Conservation (phyloP, 257 asterid species). For the Gentiana straminea region DNA sequence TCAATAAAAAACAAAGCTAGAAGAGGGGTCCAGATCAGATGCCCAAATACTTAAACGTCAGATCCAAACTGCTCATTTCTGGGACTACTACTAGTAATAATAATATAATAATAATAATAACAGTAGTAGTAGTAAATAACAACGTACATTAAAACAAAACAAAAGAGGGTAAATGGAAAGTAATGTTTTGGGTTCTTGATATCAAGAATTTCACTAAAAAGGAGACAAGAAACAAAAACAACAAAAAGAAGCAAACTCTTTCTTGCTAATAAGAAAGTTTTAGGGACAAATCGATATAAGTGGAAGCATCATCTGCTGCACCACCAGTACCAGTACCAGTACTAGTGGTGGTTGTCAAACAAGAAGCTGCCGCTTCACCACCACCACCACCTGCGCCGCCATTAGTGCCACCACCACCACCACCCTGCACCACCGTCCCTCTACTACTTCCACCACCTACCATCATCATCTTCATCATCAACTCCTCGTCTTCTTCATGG, state of each 20-base stretch:
- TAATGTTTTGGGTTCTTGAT: slow-evolving; percentile 27
- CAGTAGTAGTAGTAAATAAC: slow-evolving; percentile 11
- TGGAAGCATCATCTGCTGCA: slow-evolving; percentile 22
- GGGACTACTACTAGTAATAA: slow-evolving; percentile 11
- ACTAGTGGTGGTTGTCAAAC: slow-evolving; percentile 15
- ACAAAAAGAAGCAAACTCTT: slow-evolving; percentile 5
- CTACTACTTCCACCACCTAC: not conserved
- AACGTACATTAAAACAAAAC: slow-evolving; percentile 1
- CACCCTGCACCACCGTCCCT: too few relatives aligned
- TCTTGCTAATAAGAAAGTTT: slow-evolving; percentile 46
- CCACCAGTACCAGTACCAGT: not conserved
- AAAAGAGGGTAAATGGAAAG: slow-evolving; percentile 37
- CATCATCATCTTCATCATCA: slow-evolving; percentile 11
- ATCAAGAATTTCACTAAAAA: slow-evolving; percentile 34
- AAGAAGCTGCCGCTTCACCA: slow-evolving; percentile 15
- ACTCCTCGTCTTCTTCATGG: slow-evolving; percentile 2
- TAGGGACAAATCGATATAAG: slow-evolving; percentile 55
- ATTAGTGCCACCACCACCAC: too few relatives aligned
- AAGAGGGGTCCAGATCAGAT: slow-evolving; percentile 11
- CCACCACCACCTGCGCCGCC: slow-evolving; percentile 1
- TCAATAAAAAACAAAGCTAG: too few relatives aligned
- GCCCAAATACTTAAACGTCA: slow-evolving; percentile 12
- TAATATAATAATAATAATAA: not conserved
- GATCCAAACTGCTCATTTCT: slow-evolving; percentile 32
- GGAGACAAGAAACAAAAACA: slow-evolving; percentile 27